Base-by-base conservation (phyloP, 2,329 filamentous ascomycete species). In the Fusarium hostae region DNA sequence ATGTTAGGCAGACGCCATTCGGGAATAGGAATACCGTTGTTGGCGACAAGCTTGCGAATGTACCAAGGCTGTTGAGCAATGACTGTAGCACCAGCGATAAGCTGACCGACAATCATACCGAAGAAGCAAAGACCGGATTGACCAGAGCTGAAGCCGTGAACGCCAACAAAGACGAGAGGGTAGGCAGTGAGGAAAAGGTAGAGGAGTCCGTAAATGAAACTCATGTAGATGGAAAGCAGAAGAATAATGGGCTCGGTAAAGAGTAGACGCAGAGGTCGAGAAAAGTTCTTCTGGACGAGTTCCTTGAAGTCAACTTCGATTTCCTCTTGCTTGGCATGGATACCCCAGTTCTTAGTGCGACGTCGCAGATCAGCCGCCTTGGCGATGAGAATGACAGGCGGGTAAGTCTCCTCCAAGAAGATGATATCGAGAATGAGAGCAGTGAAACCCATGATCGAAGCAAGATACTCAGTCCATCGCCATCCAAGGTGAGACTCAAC, bases 151-250 rank as follows among this genome's bases (percentile, higher is more conserved):
- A 95, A 91, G 72, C 88, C 86, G 79, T 97, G 92, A 8, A 94
- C 86, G 32, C 86, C 84, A 68, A 91, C 85, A 82, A 96, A 97
- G 51, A 97, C 92, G 47, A 96, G 88, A 1, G 92, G 91, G 75
- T 97, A 97, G 2, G 94, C 92, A 1, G 93, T 95, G 57, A 97
- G 85, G 84, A 96, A 96, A 30, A 95, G 90, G 77, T 96, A 97
- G 2, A 97, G 88, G 1, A 96, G 85, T 20, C 86, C 92, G 77
- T 95, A 94, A 79, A 92, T 90, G 81, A 94, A 94, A 44, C 90
- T 87, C 84, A 91, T 91, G 81, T 94, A 94, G 60, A 93, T 83
- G 40, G 90, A 91, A 26, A 94, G 81, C 13, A 90, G 82, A 1
- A 88, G 84, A 60, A 94, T 90, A 60, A 94, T 92, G 61, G 92